Base-by-base conservation (phyloP, 139 green algal genomes). In the Chlorella sp. region DNA sequence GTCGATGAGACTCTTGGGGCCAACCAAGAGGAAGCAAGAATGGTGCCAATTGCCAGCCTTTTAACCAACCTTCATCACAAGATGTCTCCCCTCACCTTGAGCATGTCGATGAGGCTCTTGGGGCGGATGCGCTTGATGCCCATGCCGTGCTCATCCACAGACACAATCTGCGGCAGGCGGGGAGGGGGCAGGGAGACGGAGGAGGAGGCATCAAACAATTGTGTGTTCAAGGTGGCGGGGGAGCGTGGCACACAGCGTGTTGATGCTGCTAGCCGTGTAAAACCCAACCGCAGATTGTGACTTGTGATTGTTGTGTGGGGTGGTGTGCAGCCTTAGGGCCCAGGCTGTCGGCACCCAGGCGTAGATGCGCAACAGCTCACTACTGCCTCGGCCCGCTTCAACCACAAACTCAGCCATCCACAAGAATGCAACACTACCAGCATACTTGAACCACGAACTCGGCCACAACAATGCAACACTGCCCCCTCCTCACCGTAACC, bases 111-210 rank as follows among this genome's bases (percentile, higher is more conserved):
- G 34, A 94, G 80, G 34, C 48, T 85, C 81, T 90, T 91, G 81
- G 91, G 91, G 81, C 91, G 85, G 81, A 94, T 94, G 61, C 84
- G 66, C 85, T 92, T 91, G 84, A 95, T 92, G 86, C 91, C 91
- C 22, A 28, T 12, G 40, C 93, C 92, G 26, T 64, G 30, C 71
- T 91, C 84, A 85, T 95, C 91, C 82, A 95, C 79, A 60, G 87
- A 89, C 68, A 95, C 85, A 73, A 93, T 90, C 71, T 90, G 76
- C n/a, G 16, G n/a, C 18, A 19, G 18, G 42, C 32, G 28, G 85
- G 11, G 61, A 32, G 48, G 83, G 32, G 24, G 84, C 1, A 18
- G 36, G 4, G n/a, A 64, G 83, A 12, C 36, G 53, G 26, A 37
- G 15, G 21, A 0, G 32, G 21, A 24, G 39, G n/a, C n/a, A n/a